Evolutionary conservation across 768 basidiomycete species (phyloP).

Genomic region (Amanita jacksonii): DNA sequence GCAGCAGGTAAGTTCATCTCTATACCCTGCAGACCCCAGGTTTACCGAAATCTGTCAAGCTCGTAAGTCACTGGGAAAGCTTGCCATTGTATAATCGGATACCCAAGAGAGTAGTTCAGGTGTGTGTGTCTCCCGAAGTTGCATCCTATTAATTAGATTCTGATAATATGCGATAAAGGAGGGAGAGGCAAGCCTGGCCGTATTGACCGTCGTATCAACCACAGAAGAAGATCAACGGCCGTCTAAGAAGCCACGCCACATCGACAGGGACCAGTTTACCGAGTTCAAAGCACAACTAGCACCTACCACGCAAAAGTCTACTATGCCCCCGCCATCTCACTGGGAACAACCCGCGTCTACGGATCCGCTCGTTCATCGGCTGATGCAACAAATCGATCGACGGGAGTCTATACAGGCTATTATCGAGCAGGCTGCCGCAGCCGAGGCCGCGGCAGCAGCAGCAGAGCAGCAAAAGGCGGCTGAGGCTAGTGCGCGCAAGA

Average conservation of each 20-base stretch:
- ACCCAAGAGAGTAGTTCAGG: conserved; percentile 51
- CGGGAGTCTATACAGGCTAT: conserved; percentile 25
- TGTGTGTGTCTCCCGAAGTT: conserved; percentile 9
- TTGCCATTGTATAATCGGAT: conserved; percentile 79
- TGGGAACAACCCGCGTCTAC: too few relatives aligned
- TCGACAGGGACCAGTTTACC: background rate
- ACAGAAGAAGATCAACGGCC: conserved; percentile 3
- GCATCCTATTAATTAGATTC: background rate
- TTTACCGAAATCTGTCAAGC: conserved; percentile 26
- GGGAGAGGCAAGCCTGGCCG: conserved; percentile 11
- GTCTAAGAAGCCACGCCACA: conserved; percentile 2
- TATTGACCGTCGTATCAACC: conserved; percentile 1
- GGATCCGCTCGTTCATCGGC: too few relatives aligned
- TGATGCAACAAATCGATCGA: too few relatives aligned
- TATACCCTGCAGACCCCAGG: background rate
- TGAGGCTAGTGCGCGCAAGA: conserved; percentile 24
- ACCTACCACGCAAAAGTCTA: background rate
- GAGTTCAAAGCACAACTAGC: conserved; percentile 3
- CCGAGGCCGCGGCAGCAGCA: conserved; percentile 21
- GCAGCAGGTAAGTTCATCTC: conserved; percentile 39
- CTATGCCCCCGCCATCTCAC: background rate
- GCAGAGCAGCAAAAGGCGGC: conserved; percentile 22
- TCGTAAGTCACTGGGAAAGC: conserved; percentile 72
- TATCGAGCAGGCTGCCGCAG: conserved; percentile 23
- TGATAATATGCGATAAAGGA: conserved; percentile 8